A percentile compares a stretch with the other conserved stretches of the same genome.
These are phyloP conservation scores for Lichtheimia ornata DNA, from an alignment of 371 early-diverging fungal genomes.

Conservation along the genomic window DNA sequence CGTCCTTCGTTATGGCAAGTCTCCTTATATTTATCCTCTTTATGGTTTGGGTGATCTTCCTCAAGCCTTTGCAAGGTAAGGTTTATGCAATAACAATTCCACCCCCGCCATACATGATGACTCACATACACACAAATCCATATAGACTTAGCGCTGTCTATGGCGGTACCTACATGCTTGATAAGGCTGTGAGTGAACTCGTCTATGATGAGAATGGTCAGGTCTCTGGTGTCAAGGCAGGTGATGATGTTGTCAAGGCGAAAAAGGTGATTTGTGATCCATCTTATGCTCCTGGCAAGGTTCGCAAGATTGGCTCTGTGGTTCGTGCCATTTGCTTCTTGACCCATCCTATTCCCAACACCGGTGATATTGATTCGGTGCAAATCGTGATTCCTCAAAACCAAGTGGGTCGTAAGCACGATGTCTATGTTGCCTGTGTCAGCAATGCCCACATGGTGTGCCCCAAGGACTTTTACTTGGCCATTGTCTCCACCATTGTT, in stretches of 20 bases:
- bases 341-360: conserved; percentile 91
- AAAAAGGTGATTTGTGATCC: conserved; percentile 95
- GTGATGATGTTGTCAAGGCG: conserved; percentile 80
- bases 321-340: conserved; percentile 96
- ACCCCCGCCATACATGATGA: background rate
- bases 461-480: conserved; percentile 84
- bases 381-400: conserved; percentile 98
- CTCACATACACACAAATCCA: conserved; percentile 1
- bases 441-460: conserved; percentile 90
- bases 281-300: conserved; percentile 82
- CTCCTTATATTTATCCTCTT: conserved; percentile 99
- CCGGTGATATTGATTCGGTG: conserved; percentile 88
- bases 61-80: conserved; percentile 97
- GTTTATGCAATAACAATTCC: conserved; percentile 6
- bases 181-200: conserved; percentile 86
- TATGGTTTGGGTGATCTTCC: conserved; percentile 99
- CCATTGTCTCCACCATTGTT: conserved; percentile 95
- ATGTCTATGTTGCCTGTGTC: conserved; percentile 95
- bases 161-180: conserved; percentile 98
- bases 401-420: conserved; percentile 89
- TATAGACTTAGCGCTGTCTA: conserved; percentile 90
- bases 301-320: conserved; percentile 80
- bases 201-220: conserved; percentile 78
- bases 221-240: conserved; percentile 87
- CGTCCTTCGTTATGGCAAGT: conserved; percentile 92